phyloP scores from a whole-genome alignment of 176 grass and related monocot genomes.

The Oryza coarctata region DNA sequence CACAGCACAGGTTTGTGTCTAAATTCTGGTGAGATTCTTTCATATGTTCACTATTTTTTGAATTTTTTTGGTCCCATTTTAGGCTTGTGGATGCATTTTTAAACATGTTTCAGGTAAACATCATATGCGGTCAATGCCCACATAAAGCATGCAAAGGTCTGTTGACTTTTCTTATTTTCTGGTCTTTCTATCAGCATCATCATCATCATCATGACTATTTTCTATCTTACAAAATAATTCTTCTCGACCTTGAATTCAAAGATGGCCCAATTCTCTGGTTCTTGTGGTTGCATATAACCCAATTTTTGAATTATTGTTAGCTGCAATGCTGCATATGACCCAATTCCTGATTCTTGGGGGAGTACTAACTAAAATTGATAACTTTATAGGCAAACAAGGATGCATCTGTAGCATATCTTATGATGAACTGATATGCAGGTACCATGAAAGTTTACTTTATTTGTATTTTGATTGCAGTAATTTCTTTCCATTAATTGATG shows the following conservation, averaged over 20 bases:
- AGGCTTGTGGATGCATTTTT: neutral
- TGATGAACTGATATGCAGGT: conserved; percentile 82
- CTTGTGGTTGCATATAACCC: conserved; percentile 3
- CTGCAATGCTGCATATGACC: neutral
- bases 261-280: neutral
- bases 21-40: conserved; percentile 17
- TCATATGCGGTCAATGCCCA: conserved; percentile 80
- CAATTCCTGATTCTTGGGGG: neutral
- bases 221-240: neutral
- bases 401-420: conserved; percentile 79
- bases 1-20: conserved; percentile 71
- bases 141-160: conserved; percentile 73
- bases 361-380: conserved; percentile 25
- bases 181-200: neutral
- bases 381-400: conserved; percentile 64
- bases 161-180: conserved; percentile 21
- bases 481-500: conserved; percentile 21
- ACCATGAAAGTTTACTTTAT: conserved; percentile 23
- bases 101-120: conserved; percentile 69
- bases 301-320: neutral
- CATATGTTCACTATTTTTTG: neutral
- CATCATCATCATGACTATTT: neutral
- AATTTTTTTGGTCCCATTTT: neutral
- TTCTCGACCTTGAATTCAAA: neutral
- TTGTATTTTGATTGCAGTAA: conserved; percentile 17